Conservation (phyloP, 345 rosid genomes). For the Camelina hispida region DNA sequence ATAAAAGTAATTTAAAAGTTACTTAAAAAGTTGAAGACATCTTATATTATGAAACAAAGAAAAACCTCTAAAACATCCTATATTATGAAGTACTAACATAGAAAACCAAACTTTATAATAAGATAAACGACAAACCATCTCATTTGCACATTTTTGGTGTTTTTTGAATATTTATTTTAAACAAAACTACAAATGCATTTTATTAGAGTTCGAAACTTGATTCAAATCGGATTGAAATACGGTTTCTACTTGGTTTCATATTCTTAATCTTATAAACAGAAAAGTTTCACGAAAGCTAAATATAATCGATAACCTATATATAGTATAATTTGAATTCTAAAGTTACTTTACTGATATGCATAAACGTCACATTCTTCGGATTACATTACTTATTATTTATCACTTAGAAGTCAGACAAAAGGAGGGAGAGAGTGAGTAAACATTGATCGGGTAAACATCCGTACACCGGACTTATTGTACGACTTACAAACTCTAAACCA, state of each 20-base stretch:
- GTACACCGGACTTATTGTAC: constrained; percentile 39
- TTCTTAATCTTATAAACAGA: neutral
- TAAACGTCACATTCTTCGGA: constrained; percentile 2
- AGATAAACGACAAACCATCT: too few species aligned
- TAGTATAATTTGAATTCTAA: neutral
- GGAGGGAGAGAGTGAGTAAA: neutral
- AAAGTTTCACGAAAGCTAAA: neutral
- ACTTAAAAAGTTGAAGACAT: too few species aligned
- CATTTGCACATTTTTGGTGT: too few species aligned
- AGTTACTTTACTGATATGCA: neutral
- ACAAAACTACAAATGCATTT: neutral
- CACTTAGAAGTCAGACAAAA: constrained; percentile 7
- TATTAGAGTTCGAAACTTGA: neutral
- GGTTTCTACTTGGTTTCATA: neutral
- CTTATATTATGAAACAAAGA: too few species aligned
- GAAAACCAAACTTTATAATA: too few species aligned
- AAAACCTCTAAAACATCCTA: too few species aligned
- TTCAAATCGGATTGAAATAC: neutral
- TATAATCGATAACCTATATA: too few species aligned
- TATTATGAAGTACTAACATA: too few species aligned
- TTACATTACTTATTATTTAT: neutral
- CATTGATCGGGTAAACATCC: constrained; percentile 34
- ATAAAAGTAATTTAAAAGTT: too few species aligned
- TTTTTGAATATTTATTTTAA: too few species aligned
- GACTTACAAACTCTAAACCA: constrained; percentile 28